Evolutionary conservation across 2,329 filamentous ascomycete genomes (phyloP).

Genomic region (Fusarium incarnatum): DNA sequence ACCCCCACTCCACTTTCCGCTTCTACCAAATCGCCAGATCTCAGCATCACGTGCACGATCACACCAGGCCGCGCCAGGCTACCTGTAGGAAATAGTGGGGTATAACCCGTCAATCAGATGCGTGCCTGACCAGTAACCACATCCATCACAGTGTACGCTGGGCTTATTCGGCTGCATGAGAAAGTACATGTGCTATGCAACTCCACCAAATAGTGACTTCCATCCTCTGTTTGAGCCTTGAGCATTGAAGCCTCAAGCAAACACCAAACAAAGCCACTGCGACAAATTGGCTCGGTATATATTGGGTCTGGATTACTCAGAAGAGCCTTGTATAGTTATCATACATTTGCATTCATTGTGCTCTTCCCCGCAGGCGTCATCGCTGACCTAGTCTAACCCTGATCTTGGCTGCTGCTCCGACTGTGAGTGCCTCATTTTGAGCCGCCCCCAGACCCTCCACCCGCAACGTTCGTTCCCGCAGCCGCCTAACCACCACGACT

Average conservation of each 20-base stretch:
- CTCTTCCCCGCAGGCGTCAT: slow-evolving; percentile 52
- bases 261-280: slow-evolving; percentile 41
- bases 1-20: slow-evolving; percentile 27
- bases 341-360: slow-evolving; percentile 31
- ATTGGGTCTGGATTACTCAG: slow-evolving; percentile 22
- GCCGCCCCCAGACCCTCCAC: slow-evolving; percentile 47
- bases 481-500: slow-evolving; percentile 35
- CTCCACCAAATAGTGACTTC: slow-evolving; percentile 52
- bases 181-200: slow-evolving; percentile 52
- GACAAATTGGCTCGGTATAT: slow-evolving; percentile 21
- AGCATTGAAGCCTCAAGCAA: slow-evolving; percentile 42
- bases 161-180: slow-evolving; percentile 47
- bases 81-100: slow-evolving; percentile 26
- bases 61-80: slow-evolving; percentile 32
- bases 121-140: slow-evolving; percentile 17
- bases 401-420: slow-evolving; percentile 47
- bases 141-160: slow-evolving; percentile 26
- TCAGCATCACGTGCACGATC: slow-evolving; percentile 41
- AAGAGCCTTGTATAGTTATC: slow-evolving; percentile 20
- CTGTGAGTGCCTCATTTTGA: slow-evolving; percentile 54
- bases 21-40: slow-evolving; percentile 34
- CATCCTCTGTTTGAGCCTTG: slow-evolving; percentile 33
- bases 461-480: slow-evolving; percentile 41
- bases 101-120: slow-evolving; percentile 33
- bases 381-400: slow-evolving; percentile 53